phyloP scores from a whole-genome alignment of 2,329 filamentous ascomycete species.

The Microcyclospora pomicola region DNA sequence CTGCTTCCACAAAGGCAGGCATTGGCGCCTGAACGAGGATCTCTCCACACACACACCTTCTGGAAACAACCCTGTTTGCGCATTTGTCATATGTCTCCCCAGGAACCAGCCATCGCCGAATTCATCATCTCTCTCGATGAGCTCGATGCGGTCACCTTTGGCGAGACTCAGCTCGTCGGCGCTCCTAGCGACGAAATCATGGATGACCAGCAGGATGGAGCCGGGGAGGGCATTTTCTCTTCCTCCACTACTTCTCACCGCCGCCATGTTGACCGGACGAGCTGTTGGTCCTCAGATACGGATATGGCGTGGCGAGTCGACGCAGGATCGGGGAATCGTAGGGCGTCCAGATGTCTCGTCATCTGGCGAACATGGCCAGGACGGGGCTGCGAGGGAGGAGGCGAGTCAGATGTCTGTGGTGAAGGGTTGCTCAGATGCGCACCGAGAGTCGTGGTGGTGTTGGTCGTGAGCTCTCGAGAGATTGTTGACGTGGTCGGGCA shows the following conservation, averaged over 20 bases:
- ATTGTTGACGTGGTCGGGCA: too few relatives aligned
- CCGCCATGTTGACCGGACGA: slow-evolving; percentile 8
- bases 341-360: too few relatives aligned
- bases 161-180: slow-evolving; percentile 81
- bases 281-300: background rate
- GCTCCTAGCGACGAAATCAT: slow-evolving; percentile 84
- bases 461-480: too few relatives aligned
- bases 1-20: slow-evolving; percentile 11
- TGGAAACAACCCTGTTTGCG: slow-evolving; percentile 65
- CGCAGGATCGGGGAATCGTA: too few relatives aligned
- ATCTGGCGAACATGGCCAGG: too few relatives aligned
- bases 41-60: slow-evolving; percentile 45
- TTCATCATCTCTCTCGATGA: slow-evolving; percentile 75
- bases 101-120: slow-evolving; percentile 74
- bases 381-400: too few relatives aligned
- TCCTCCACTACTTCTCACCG: slow-evolving; percentile 9
- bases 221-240: slow-evolving; percentile 18
- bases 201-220: slow-evolving; percentile 49
- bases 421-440: too few relatives aligned
- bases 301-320: background rate
- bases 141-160: slow-evolving; percentile 71
- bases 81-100: slow-evolving; percentile 58
- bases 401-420: too few relatives aligned
- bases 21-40: background rate
- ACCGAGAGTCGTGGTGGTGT: too few relatives aligned